A percentile compares a stretch with the other conserved stretches of the same genome.
These are phyloP conservation scores for Apiospora malaysiana DNA, from an alignment of 2,329 filamentous ascomycete genomes.

Conservation along the genomic window DNA sequence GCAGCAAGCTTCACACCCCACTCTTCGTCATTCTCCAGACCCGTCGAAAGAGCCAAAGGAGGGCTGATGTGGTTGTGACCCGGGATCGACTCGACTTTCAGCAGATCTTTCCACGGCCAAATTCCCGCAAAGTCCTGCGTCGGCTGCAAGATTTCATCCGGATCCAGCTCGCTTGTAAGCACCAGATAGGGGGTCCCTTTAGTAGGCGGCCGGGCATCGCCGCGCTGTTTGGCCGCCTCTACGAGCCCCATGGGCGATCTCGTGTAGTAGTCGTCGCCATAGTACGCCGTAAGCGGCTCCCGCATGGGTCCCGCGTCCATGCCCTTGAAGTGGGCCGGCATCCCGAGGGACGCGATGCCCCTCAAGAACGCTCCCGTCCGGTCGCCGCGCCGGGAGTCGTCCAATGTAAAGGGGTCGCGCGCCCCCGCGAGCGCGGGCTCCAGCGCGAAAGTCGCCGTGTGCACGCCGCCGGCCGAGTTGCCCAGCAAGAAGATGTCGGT, in stretches of 20 bases:
- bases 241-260: constrained; percentile 33
- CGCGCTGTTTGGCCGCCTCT: constrained; percentile 28
- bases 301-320: constrained; percentile 28
- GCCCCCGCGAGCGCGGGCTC: constrained; percentile 31
- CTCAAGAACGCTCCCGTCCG: constrained; percentile 24
- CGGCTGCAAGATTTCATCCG: constrained; percentile 32
- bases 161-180: constrained; percentile 36
- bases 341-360: constrained; percentile 33
- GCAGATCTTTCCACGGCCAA: constrained; percentile 30
- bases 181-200: constrained; percentile 31
- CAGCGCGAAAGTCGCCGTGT: constrained; percentile 44
- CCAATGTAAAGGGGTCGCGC: constrained; percentile 24
- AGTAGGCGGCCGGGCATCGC: constrained; percentile 27
- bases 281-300: constrained; percentile 30
- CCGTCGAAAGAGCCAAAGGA: constrained; percentile 33
- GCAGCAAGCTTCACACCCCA: constrained; percentile 37
- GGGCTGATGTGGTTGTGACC: constrained; percentile 41
- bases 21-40: constrained; percentile 38
- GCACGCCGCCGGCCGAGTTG: constrained; percentile 48
- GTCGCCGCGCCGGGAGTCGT: constrained; percentile 22
- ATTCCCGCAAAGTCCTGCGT: constrained; percentile 31
- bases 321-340: constrained; percentile 34
- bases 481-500: constrained; percentile 46
- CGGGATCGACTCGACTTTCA: constrained; percentile 29
- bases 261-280: constrained; percentile 32